Evolutionary conservation across 768 basidiomycete genomes (phyloP), one percentile per base, ranked within the genome.

Genomic region (Asterophora parasitica): DNA sequence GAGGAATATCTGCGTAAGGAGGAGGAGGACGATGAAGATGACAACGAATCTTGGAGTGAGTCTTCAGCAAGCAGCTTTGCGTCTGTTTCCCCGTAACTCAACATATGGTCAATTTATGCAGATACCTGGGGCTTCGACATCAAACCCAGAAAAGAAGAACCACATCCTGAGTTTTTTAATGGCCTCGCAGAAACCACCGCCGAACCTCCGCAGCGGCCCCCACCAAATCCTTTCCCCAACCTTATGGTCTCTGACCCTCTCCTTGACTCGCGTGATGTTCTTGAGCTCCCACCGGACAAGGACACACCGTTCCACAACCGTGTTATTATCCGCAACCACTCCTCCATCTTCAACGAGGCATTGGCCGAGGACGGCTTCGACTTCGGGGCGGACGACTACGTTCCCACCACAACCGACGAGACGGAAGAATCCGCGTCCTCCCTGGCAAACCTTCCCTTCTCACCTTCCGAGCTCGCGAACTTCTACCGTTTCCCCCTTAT

Each of bases 271-370:
- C 74, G 78, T 32, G 75, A 84, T 44, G 68, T 74, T 42, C 55
- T 68, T 32, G 77, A 76, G 16, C 69, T 84, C 55, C 76, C 78
- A 13, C 77, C 84, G 0, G 70, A 71, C 17, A 61, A 71, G 48
- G 66, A 71, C n/a, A 71, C 62, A 12, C 82, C 76, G 1, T 82
- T 72, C 64, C 70, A 75, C 53, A 83, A 82, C 63, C 75, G 76
- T 26, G 77, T 88, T 63, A 69, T 81, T 52, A 61, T 85, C 42
- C 83, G 85, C 44, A 88, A 88, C 59, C 79, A 86, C 67, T 70
- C 76, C n/a, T 82, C 84, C 48, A 76, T 86, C 50, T 82, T 87
- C 67, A 65, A 72, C 58, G 60, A 65, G 36, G 65, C 76, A 4
- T 56, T 65, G 19, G 56, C 60, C 48, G 59, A 55, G 4, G 62